A percentile compares a stretch with the other conserved stretches of the same genome.
phyloP scores from a whole-genome alignment of 1,284 basidiomycete genomes.

The Leccinum fallax region DNA sequence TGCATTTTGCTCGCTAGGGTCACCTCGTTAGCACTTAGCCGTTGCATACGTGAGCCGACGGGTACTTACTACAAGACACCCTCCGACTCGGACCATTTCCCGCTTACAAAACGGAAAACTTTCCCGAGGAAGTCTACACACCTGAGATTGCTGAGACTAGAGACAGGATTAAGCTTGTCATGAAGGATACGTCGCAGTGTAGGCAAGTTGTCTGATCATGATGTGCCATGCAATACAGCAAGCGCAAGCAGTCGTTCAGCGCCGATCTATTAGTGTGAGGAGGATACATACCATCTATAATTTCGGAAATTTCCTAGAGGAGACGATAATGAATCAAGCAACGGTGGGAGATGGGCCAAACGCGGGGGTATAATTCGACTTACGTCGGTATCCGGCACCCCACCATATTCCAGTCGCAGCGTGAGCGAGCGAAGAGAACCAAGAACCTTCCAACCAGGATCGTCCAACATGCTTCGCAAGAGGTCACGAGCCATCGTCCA shows the following conservation, averaged over 20 bases:
- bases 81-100: neutral
- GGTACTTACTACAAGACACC: neutral
- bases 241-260: neutral
- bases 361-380: neutral
- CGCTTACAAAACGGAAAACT: neutral
- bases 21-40: neutral
- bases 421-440: neutral
- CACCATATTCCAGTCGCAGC: neutral
- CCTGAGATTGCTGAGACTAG: neutral
- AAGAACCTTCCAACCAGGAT: neutral
- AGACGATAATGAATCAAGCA: neutral
- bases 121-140: neutral
- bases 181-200: neutral
- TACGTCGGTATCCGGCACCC: neutral
- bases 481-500: neutral
- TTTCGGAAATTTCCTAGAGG: neutral
- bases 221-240: neutral
- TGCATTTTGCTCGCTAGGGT: neutral
- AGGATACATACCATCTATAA: neutral
- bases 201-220: neutral
- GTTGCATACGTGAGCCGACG: neutral
- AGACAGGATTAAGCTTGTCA: neutral
- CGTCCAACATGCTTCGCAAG: neutral
- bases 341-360: neutral
- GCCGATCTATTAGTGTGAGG: neutral